Base-by-base conservation (phyloP, 2,329 filamentous ascomycete species). In the Ophidiomyces ophidiicola region DNA sequence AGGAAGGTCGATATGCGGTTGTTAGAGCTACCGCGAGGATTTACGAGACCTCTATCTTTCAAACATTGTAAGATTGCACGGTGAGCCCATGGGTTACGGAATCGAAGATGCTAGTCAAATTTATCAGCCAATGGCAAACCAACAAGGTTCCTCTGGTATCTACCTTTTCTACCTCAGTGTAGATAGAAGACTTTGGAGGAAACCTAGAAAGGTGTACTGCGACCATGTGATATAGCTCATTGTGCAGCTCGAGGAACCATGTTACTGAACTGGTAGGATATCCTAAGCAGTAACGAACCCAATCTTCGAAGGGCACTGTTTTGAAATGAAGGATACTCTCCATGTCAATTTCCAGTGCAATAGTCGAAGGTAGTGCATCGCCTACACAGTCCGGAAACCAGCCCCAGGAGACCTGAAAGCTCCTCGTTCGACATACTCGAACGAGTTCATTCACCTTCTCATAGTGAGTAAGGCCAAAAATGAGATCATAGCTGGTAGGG, bases 381-480 rank as follows among this genome's bases (percentile, higher is more conserved):
- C 47, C 47, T 10, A 46, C 43, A 19, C 47, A 46, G 1, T 49
- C 45, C 2, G 59, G 60, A 26, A 58, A 52, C 60, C 61, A 63
- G 20, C 49, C 53, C 60, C 61, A 64, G 11, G 53, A 46, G 12
- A 50, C 42, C 2, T 46, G 43, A 10, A 53, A 46, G 7, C 43
- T 39, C 8, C 39, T 43, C 3, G 50, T 47, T 29, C 49, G 52
- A 33, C 55, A 60, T 12, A 58, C 51, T 11, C 54, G 50, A 10
- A 64, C 17, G 8, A 63, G 58, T 25, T 62, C 57, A 36, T 63
- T 60, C 10, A 63, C 59, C 39, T 58, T 59, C 36, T 64, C 56
- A 15, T 53, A 38, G 39, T 60, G 58, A 0, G 57, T 55, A 10
- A 61, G 48, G 5, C 48, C 52, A 2, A 42, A 42, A 6, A 58